Base-by-base conservation (phyloP, 768 basidiomycete genomes). In the Trametes villosa region DNA sequence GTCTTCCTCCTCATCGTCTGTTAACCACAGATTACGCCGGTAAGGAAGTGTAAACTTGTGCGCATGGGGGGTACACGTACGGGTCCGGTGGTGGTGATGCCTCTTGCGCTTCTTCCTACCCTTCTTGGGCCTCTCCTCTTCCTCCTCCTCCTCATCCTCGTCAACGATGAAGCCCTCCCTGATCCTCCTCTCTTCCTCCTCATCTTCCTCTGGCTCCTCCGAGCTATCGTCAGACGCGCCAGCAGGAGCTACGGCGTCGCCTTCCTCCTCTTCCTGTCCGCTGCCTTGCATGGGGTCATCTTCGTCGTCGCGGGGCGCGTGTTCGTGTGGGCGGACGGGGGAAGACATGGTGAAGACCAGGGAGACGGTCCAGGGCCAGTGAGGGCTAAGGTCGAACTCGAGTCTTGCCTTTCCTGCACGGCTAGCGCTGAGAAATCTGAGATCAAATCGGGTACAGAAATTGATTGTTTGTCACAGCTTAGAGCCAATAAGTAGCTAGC, bases 141-240 rank as follows among this genome's bases (percentile, higher is more conserved):
- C 85, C 4, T 89, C 91, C 0, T 94, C 92, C 8, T 94, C 94
- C 60, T 96, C 93, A 9, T 91, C 89, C 57, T 89, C 91, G 57
- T 91, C 91, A 9, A 95, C 94, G 67, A 98, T 97, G 71, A 98
- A 97, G 0, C 92, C 95, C 50, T 95, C 91, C 51, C 86, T 79
- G 57, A 97, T 86, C 57, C 84, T 80, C 58, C 84, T 82, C 67
- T 79, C 89, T 76, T 94, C 94, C 63, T 96, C 96, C 67, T 87
- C 91, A 70, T 96, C 94, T 48, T 96, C 94, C 36, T 96, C 92
- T 34, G 85, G 89, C 70, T 94, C 91, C 68, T 93, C 92, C 45
- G 92, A 94, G 72, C 92, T 94, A 74, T 94, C 92, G 71, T 91
- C 90, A 20, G 86, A 84, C 57, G 75, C 75, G 55, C 77, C 79